phyloP scores from a whole-genome alignment of 495 filamentous ascomycete genomes.

The Lepraria neglecta region DNA sequence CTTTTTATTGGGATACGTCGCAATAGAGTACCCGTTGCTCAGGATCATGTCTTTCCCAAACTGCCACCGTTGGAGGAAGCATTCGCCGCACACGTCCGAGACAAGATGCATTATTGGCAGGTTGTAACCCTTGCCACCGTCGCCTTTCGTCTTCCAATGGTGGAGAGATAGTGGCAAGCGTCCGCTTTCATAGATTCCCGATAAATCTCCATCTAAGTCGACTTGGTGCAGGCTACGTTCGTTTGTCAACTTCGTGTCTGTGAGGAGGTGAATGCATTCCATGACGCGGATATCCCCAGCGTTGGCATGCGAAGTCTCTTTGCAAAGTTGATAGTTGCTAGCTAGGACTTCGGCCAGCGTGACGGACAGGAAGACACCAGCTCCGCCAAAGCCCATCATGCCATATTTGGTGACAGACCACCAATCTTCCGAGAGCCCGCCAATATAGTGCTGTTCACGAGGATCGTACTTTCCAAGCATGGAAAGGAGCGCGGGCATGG shows the following conservation, averaged over 20 bases:
- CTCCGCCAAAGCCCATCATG: constrained; percentile 62
- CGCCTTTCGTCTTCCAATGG: constrained; percentile 55
- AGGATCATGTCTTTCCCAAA: constrained; percentile 54
- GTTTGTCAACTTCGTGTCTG: constrained; percentile 49
- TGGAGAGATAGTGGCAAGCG: constrained; percentile 53
- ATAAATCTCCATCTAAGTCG: constrained; percentile 53
- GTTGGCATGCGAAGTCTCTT: constrained; percentile 42
- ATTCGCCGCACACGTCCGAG: constrained; percentile 51
- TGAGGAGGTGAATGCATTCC: constrained; percentile 55
- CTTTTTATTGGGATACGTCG: constrained; percentile 47
- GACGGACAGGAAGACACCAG: constrained; percentile 58
- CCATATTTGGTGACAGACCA: constrained; percentile 54
- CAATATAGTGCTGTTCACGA: constrained; percentile 50
- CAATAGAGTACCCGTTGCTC: constrained; percentile 57
- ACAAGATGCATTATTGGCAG: constrained; percentile 55
- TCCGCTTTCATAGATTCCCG: constrained; percentile 59
- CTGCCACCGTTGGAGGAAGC: constrained; percentile 57
- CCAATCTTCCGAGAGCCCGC: constrained; percentile 58
- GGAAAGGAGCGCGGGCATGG: constrained; percentile 46
- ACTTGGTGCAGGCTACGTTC: constrained; percentile 58
- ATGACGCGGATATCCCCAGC: constrained; percentile 56
- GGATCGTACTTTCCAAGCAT: constrained; percentile 52
- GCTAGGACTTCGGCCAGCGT: constrained; percentile 51
- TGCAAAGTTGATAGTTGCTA: constrained; percentile 49
- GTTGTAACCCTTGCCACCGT: constrained; percentile 45